Base-by-base conservation (phyloP, 306 rosid genomes). In the Vigna unguiculata region DNA sequence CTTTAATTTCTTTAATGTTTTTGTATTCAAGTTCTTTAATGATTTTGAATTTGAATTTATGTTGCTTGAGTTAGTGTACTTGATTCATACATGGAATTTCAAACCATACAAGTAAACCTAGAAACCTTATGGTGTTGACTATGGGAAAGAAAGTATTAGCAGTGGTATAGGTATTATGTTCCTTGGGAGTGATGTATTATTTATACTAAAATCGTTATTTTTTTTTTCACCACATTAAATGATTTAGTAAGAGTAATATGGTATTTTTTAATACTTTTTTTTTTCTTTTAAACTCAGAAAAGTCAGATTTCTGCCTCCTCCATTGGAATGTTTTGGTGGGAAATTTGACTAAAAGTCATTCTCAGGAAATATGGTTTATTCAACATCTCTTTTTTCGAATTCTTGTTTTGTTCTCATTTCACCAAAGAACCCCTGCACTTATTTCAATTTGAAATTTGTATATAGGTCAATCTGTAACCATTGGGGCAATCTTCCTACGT, bases 381-480 rank as follows among this genome's bases (percentile, higher is more conserved):
- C 32, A 28, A 28, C 5, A 28, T 4, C 32, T 28, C 5, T 28
- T 28, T 28, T 28, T 28, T 28, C 32, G 32, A 28, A 0, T 28
- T 55, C 1, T 73, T 73, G 12, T 72, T n/a, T 58, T 25, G 28
- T 58, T 58, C 19, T 47, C 54, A 47, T 28, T 68, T 68, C 17
- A 69, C 45, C 25, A 1, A 47, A 16, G 41, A 64, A 64, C 20
- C 24, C 63, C 9, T 12, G 10, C 5, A 17, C n/a, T 49, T n/a
- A 3, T 19, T 71, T n/a, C 28, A 9, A 40, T 41, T 40, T 43
- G 5, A 58, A 24, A 57, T 10, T 17, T 2, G 32, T 9, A 24
- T 28, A 25, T 52, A 19, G 13, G 28, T 19, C 28, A 53, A 19
- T 19, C 14, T 5, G 14, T 53, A 53, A 20, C 13, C 28, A 19